phyloP scores from a whole-genome alignment of 306 rosid species.

The Cucumis melo region DNA sequence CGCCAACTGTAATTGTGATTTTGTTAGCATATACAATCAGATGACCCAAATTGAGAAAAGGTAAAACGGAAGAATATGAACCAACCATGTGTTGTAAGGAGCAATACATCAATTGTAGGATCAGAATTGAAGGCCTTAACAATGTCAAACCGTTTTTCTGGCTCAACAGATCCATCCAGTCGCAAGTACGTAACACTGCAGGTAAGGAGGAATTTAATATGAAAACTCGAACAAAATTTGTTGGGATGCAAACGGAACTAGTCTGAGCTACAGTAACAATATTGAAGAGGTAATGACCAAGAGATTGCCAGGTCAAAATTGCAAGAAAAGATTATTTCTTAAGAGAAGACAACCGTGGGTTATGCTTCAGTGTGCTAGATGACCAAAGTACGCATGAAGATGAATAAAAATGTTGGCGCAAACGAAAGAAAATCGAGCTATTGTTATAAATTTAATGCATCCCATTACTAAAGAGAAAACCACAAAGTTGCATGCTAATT shows the following conservation, averaged over 20 bases:
- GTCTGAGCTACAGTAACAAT: not conserved
- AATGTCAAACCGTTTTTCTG: slow-evolving; percentile 79
- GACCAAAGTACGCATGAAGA: not conserved
- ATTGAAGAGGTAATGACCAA: not conserved
- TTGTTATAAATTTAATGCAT: not conserved
- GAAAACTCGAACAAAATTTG: not conserved
- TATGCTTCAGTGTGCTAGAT: not conserved
- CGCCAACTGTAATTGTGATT: slow-evolving; percentile 59
- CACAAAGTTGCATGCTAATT: not conserved
- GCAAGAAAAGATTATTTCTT: not conserved
- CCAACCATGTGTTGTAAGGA: slow-evolving; percentile 91
- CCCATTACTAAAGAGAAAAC: not conserved
- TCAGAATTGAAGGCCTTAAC: slow-evolving; percentile 94
- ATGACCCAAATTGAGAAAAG: not conserved
- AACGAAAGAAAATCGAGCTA: not conserved
- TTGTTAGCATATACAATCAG: slow-evolving; percentile 2
- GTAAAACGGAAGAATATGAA: not conserved
- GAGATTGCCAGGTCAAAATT: not conserved
- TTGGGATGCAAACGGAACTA: not conserved
- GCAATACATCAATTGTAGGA: slow-evolving; percentile 85
- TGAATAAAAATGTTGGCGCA: not conserved
- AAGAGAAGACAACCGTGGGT: not conserved
- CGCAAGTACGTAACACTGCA: slow-evolving; percentile 81
- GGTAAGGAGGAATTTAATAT: not conserved
- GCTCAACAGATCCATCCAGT: slow-evolving; percentile 87